Conservation (phyloP, 495 filamentous ascomycete species). For the Chaetomidium leptoderma region DNA sequence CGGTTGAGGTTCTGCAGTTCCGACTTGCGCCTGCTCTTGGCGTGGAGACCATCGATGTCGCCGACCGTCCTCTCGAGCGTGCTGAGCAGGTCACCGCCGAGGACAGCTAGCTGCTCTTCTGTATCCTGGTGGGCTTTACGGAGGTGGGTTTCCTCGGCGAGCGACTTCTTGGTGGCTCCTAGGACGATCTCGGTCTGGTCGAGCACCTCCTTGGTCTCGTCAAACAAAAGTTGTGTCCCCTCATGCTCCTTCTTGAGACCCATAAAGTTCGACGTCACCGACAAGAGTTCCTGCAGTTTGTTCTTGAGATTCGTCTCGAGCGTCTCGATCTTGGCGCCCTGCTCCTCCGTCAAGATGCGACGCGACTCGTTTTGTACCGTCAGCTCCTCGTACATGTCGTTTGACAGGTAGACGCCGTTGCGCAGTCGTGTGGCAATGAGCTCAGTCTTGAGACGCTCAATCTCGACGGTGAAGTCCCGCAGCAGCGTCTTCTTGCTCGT, state of each 20-base stretch:
- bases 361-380: slow-evolving; percentile 86
- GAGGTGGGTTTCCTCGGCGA: slow-evolving; percentile 75
- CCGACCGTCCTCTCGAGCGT: slow-evolving; percentile 70
- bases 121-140: slow-evolving; percentile 83
- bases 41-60: slow-evolving; percentile 75
- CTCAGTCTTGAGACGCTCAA: slow-evolving; percentile 89
- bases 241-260: slow-evolving; percentile 83
- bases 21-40: slow-evolving; percentile 76
- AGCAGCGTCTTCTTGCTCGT: slow-evolving; percentile 89
- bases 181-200: slow-evolving; percentile 84
- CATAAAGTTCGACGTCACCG: slow-evolving; percentile 78
- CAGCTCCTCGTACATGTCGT: slow-evolving; percentile 80
- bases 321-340: slow-evolving; percentile 83
- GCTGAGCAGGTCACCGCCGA: slow-evolving; percentile 70
- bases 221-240: slow-evolving; percentile 60
- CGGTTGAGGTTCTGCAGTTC: slow-evolving; percentile 76
- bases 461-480: slow-evolving; percentile 85
- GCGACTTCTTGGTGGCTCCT: slow-evolving; percentile 63
- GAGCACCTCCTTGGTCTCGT: slow-evolving; percentile 72
- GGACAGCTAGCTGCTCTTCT: slow-evolving; percentile 64
- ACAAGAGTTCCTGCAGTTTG: slow-evolving; percentile 86
- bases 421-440: slow-evolving; percentile 88
- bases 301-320: slow-evolving; percentile 85
- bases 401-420: slow-evolving; percentile 89
- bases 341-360: slow-evolving; percentile 87